Percentiles rank a stretch among this genome's conserved stretches.
Conservation (phyloP, 805 yeast species). For the Kuraishia hungarica region DNA sequence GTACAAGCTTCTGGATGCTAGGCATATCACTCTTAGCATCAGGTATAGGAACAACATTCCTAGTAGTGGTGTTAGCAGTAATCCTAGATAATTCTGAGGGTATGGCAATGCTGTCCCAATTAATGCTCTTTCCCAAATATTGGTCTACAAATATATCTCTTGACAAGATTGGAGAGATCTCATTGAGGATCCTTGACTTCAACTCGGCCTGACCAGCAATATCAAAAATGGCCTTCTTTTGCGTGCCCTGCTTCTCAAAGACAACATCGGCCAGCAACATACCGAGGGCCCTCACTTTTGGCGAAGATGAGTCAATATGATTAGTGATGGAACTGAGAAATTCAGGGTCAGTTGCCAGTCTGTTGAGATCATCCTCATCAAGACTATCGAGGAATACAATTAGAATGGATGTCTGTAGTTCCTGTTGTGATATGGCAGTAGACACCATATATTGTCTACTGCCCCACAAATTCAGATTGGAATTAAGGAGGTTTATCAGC, state of each 20-base stretch:
- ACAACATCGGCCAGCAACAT: slow-evolving; percentile 48
- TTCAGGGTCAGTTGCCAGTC: slow-evolving; percentile 23
- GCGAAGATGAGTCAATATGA: slow-evolving; percentile 41
- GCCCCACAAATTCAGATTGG: background rate
- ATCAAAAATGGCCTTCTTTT: slow-evolving; percentile 22
- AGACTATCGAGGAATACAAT: slow-evolving; percentile 24
- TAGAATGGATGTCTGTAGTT: slow-evolving; percentile 36
- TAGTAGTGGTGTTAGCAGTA: too few species aligned
- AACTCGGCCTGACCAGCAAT: slow-evolving; percentile 13
- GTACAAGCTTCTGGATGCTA: background rate
- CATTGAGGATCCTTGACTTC: slow-evolving; percentile 7
- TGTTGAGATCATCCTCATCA: slow-evolving; percentile 13
- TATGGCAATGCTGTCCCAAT: background rate
- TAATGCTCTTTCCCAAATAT: too few species aligned
- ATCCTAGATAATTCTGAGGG: background rate
- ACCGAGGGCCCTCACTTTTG: slow-evolving; percentile 39
- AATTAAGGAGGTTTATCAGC: too few species aligned
- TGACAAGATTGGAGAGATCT: slow-evolving; percentile 1
- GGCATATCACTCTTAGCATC: background rate
- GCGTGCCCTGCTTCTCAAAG: slow-evolving; percentile 14
- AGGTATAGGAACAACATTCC: background rate
- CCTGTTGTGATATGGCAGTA: slow-evolving; percentile 36
- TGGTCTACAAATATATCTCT: background rate
- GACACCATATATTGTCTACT: slow-evolving; percentile 8
- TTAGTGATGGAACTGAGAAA: slow-evolving; percentile 47